Base-by-base conservation (phyloP, 2,329 filamentous ascomycete genomes). In the Trichoderma arundinaceum region DNA sequence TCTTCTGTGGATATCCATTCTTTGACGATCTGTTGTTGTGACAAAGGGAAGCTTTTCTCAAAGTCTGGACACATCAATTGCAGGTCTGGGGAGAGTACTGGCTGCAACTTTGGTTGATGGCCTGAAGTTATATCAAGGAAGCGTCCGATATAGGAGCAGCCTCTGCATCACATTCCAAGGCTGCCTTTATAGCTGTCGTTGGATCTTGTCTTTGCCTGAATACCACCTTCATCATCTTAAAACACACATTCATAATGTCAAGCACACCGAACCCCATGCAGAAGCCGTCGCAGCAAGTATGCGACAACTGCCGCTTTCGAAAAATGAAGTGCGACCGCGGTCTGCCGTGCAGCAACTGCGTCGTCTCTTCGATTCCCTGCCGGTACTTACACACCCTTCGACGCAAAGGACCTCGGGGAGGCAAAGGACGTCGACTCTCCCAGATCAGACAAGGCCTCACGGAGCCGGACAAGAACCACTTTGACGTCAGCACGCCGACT, bases 241-340 rank as follows among this genome's bases (percentile, higher is more conserved):
- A 35, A 46, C 4, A 13, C 28, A 33, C 10, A 13, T 33, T 46
- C 61, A 57, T 39, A 1, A 64, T 57, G 61, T 44, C 61, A 33
- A 64, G 17, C 39, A 54, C 48, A 7, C n/a, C 60, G 44, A 12
- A 22, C 22, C 22, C 38, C 43, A 41, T 52, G 15, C 19, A n/a
- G 19, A 53, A 54, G 52, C 52, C 61, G 41, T 17, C 61, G 19
- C 61, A 64, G 33, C 73, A 74, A 53, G 72, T 73, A 7, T 75
- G 73, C 66, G 73, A 75, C 52, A 75, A 71, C 64, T 75, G 73
- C 46, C 73, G 73, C 46, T 75, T 71, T 52, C 71, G 75, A 61
- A 77, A 77, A 63, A 73, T 75, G 58, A 77, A 75, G 62, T 77
- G 75, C 59, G 74, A 77, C 64, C 73, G 75, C 12, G 72, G 70